Evolutionary conservation across 2,329 filamentous ascomycete genomes (phyloP), one percentile per base, ranked within the genome.

Genomic region (Curvularia eragrostidis): DNA sequence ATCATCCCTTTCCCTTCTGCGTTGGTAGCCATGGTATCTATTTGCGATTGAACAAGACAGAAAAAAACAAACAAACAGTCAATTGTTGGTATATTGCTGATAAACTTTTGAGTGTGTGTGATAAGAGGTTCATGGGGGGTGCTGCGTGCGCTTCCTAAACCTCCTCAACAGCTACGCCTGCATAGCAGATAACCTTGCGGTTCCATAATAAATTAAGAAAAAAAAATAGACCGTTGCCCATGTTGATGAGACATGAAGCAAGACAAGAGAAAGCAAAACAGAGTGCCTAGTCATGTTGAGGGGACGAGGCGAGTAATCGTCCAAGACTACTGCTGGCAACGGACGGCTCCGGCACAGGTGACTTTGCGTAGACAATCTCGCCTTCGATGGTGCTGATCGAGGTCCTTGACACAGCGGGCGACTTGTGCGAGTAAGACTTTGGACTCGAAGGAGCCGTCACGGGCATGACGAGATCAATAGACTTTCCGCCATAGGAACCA

Each of bases 381-480:
- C 75, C 75, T 54, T 76, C 75, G 34, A 75, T 73, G 3, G 66
- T 65, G 48, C 70, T 72, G n/a, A 63, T 71, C 8, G 72, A 73
- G 6, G 72, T 75, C 47, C 61, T 62, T 9, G 71, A 75, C 34
- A 72, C 65, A 0, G 75, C 69, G n/a, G 62, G 61, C 12, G 69
- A 67, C 58, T 77, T 76, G 38, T 75, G 58, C 18, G 72, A 74
- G 51, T 75, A 75, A 9, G 67, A 65, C 23, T 70, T 71, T 13
- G 73, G 68, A 67, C 70, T 75, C 41, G 72, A 71, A 1, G 76
- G 66, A 5, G 72, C 66, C 3, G 73, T 75, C 61, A 78, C 69
- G 4, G 79, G 78, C 21, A 75, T 79, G 30, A 81, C 79, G 6
- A 82, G 76, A 39, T 82, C 79, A 52, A 80, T 77, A 1, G 75